These are phyloP conservation scores for Rosa hybrid DNA, from an alignment of 331 rosid genomes.

Conservation along the genomic window DNA sequence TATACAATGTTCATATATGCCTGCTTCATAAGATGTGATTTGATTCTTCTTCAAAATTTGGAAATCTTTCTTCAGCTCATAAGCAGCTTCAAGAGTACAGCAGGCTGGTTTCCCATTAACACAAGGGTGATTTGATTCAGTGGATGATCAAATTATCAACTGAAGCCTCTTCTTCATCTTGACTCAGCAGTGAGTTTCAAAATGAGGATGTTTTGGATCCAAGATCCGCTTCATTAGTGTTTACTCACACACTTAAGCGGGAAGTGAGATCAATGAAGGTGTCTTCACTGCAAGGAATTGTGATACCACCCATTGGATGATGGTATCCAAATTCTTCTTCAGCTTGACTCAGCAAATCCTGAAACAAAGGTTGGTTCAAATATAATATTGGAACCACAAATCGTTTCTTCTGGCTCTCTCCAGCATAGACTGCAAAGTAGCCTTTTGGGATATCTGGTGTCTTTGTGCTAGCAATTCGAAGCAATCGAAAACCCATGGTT, in stretches of 20 bases:
- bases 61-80: not conserved
- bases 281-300: not conserved
- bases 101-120: not conserved
- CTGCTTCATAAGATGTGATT: not conserved
- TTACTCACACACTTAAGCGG: not conserved
- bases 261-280: not conserved
- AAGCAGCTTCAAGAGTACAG: not conserved
- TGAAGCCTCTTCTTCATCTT: not conserved
- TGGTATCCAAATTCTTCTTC: conserved; percentile 2
- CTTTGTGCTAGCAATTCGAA: not conserved
- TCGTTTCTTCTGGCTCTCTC: not conserved
- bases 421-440: not conserved
- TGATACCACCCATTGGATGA: conserved; percentile 6
- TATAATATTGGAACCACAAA: not conserved
- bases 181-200: not conserved
- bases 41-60: not conserved
- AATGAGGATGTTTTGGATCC: not conserved
- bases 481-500: not conserved
- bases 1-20: not conserved
- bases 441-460: not conserved
- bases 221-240: not conserved
- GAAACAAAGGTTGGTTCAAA: not conserved
- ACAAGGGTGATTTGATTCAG: not conserved
- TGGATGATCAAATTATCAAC: not conserved
- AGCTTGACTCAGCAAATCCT: not conserved